Percentiles rank a stretch among this genome's conserved stretches.
These are phyloP conservation scores for Tuber microsphaerosporum DNA, from an alignment of 495 filamentous ascomycete species.

Conservation along the genomic window DNA sequence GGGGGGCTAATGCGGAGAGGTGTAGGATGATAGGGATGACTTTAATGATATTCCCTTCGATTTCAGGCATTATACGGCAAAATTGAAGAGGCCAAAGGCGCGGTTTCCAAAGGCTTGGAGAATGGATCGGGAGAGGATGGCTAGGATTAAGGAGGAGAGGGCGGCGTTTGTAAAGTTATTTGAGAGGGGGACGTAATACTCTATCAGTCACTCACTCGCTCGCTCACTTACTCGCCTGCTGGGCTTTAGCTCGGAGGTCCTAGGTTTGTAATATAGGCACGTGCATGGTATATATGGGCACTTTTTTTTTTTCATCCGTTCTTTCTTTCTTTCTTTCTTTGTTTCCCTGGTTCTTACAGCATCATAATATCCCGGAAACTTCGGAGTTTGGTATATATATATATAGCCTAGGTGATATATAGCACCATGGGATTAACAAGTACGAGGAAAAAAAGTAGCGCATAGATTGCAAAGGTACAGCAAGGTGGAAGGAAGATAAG, in stretches of 20 bases:
- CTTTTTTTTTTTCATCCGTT: neutral
- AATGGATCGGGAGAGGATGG: constrained; percentile 61
- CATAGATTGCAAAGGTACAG: constrained; percentile 9
- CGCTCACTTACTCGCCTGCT: neutral
- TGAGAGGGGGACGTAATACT: constrained; percentile 7
- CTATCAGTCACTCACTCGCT: neutral
- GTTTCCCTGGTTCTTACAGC: neutral
- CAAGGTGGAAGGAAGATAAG: constrained; percentile 10
- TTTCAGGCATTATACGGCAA: constrained; percentile 73
- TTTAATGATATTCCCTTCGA: constrained; percentile 89
- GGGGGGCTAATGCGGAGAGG: constrained; percentile 2
- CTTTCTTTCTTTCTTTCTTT: neutral
- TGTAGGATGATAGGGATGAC: constrained; percentile 61
- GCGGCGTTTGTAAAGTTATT: constrained; percentile 40
- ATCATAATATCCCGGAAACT: neutral
- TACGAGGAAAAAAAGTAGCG: neutral
- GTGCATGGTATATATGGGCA: constrained; percentile 13
- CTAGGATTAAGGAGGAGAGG: constrained; percentile 56
- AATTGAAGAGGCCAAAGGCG: constrained; percentile 47
- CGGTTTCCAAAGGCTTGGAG: constrained; percentile 77
- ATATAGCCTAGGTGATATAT: neutral
- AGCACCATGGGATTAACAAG: neutral
- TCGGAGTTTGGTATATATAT: neutral
- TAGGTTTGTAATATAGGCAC: constrained; percentile 4
- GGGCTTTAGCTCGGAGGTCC: neutral